A percentile compares a stretch with the other conserved stretches of the same genome.
Conservation (phyloP, 73 alveolate species). For the Uronychia setigera region DNA sequence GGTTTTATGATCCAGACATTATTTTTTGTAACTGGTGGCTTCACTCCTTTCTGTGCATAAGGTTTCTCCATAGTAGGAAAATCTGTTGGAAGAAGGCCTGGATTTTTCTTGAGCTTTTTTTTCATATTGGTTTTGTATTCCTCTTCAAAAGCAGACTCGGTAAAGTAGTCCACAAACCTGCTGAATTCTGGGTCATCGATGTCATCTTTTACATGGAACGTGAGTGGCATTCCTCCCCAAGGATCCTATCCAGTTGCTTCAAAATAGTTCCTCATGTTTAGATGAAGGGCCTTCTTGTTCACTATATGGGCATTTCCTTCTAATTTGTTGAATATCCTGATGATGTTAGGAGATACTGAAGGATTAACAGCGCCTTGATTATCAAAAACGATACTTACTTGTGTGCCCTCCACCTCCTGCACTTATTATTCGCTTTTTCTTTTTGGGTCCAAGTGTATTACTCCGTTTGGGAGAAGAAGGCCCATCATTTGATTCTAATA, state of each 20-base stretch:
- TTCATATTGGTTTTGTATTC: not conserved
- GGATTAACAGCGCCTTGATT: not conserved
- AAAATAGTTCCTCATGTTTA: conserved; percentile 53
- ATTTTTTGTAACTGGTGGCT: not conserved
- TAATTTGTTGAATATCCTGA: conserved; percentile 22
- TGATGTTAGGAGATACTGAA: not conserved
- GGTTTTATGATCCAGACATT: conserved; percentile 69
- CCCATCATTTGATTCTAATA: not conserved
- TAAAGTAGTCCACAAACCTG: conserved; percentile 34
- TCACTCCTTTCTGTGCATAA: not conserved
- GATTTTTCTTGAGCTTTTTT: not conserved
- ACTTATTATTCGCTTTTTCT: not conserved
- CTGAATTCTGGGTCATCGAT: conserved; percentile 39
- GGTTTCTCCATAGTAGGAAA: not conserved
- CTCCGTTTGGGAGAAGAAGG: not conserved
- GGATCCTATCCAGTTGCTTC: conserved; percentile 27
- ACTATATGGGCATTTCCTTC: conserved; percentile 44
- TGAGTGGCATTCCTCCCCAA: conserved; percentile 25
- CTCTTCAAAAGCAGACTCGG: not conserved
- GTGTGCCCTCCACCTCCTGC: not conserved
- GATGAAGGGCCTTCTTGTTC: conserved; percentile 43
- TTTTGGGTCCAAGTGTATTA: not conserved
- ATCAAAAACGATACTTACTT: not conserved
- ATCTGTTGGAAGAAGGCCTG: not conserved
- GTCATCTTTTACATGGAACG: conserved; percentile 52